These are phyloP conservation scores for Paecilomyces sp. DNA, from an alignment of 2,329 filamentous ascomycete genomes.

Conservation along the genomic window DNA sequence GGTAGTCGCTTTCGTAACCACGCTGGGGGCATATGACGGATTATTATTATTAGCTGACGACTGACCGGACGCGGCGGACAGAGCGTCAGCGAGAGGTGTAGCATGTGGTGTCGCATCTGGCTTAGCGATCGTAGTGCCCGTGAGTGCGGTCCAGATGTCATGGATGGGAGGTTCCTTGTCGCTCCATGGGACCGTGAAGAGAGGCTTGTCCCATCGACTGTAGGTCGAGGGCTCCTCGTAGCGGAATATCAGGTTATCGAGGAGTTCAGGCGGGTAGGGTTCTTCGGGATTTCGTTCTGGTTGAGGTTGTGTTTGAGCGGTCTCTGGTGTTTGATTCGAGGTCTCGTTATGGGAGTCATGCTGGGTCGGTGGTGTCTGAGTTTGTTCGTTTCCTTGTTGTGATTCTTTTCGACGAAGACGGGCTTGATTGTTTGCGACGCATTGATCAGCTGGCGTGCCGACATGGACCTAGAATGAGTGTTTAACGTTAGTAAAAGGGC, in stretches of 20 bases:
- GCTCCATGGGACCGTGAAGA: slow-evolving; percentile 54
- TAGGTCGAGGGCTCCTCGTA: slow-evolving; percentile 63
- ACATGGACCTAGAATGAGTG: slow-evolving; percentile 44
- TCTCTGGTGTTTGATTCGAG: not conserved
- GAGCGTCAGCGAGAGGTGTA: not conserved
- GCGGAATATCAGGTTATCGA: slow-evolving; percentile 58
- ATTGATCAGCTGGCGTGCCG: slow-evolving; percentile 50
- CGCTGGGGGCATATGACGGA: slow-evolving; percentile 21
- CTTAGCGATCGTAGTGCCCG: slow-evolving; percentile 28
- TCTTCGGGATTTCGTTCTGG: slow-evolving; percentile 18
- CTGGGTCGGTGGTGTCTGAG: not conserved
- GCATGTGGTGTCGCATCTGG: not conserved
- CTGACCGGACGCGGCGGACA: slow-evolving; percentile 1
- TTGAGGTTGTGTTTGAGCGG: slow-evolving; percentile 2
- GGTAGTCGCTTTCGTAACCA: slow-evolving; percentile 13
- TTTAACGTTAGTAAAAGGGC: no score
- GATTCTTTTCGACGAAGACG: slow-evolving; percentile 18
- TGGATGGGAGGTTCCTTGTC: slow-evolving; percentile 50
- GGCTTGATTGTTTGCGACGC: slow-evolving; percentile 47
- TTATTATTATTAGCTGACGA: slow-evolving; percentile 5
- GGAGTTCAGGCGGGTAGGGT: slow-evolving; percentile 48
- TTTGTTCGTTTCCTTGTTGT: slow-evolving; percentile 1
- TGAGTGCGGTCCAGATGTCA: slow-evolving; percentile 54
- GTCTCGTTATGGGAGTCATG: slow-evolving; percentile 1
- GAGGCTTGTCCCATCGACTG: slow-evolving; percentile 58